These are phyloP conservation scores for Schizophyllum amplum DNA, from an alignment of 1,284 basidiomycete genomes.

Conservation along the genomic window DNA sequence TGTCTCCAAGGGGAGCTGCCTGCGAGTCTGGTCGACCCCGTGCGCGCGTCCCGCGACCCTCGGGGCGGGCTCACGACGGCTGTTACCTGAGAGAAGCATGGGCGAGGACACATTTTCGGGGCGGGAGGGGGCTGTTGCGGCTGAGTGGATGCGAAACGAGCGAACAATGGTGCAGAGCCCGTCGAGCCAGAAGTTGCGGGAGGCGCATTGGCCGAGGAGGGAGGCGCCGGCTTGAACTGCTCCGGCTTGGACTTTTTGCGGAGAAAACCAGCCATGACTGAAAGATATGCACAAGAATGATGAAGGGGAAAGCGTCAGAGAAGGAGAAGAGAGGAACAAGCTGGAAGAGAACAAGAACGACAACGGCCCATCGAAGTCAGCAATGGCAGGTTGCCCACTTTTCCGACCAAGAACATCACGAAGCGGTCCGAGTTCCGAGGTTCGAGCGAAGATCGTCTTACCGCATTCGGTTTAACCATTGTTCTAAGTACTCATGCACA, in stretches of 20 bases:
- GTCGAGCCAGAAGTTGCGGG: background rate
- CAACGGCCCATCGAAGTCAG: too few relatives aligned
- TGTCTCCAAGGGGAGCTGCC: background rate
- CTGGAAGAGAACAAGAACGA: too few relatives aligned
- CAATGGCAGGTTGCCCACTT: too few relatives aligned
- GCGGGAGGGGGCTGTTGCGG: background rate
- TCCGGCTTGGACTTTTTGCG: conserved; percentile 12
- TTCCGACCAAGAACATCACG: too few relatives aligned
- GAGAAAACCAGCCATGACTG: conserved; percentile 13
- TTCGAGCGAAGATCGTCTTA: too few relatives aligned
- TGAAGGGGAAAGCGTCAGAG: background rate
- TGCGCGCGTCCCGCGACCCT: background rate
- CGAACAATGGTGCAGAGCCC: conserved; percentile 10
- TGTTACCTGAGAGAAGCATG: background rate
- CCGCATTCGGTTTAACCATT: too few relatives aligned
- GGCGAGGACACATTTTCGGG: background rate
- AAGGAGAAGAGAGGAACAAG: background rate
- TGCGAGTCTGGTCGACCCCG: background rate
- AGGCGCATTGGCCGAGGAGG: background rate
- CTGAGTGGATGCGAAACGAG: conserved; percentile 9
- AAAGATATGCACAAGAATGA: background rate
- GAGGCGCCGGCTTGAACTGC: conserved; percentile 1
- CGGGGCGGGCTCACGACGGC: background rate
- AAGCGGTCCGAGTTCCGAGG: too few relatives aligned
- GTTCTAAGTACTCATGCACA: too few relatives aligned